Evolutionary conservation across 805 yeast species (phyloP).

Genomic region (Candida saitoana): DNA sequence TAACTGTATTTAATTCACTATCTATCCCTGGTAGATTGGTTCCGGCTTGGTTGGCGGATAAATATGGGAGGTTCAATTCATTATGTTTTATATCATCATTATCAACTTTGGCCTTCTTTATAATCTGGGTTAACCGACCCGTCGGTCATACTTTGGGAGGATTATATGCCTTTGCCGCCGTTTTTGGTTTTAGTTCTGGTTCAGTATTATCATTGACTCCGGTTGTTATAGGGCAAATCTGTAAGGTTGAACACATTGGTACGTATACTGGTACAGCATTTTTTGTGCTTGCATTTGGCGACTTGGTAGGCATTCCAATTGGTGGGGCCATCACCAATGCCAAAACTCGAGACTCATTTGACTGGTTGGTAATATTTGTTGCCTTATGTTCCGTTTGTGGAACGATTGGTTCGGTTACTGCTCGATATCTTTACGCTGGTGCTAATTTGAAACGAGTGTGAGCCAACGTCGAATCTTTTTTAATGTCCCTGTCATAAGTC

Average conservation of each 20-base stretch:
- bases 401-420: constrained; percentile 15
- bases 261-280: constrained; percentile 24
- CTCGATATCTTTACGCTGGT: constrained; percentile 23
- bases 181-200: constrained; percentile 27
- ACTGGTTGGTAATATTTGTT: constrained; percentile 22
- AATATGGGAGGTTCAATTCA: constrained; percentile 22
- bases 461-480: too few species aligned
- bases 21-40: constrained; percentile 26
- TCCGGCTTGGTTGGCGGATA: constrained; percentile 23
- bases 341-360: constrained; percentile 11
- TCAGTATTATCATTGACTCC: constrained; percentile 22
- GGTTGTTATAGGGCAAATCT: constrained; percentile 23
- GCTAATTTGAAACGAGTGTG: constrained; percentile 10
- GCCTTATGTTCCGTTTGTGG: constrained; percentile 18
- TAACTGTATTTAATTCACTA: constrained; percentile 21
- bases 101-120: constrained; percentile 16
- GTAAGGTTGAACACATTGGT: constrained; percentile 23
- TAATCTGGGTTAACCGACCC: constrained; percentile 22
- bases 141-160: constrained; percentile 22
- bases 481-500: too few species aligned
- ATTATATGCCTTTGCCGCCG: constrained; percentile 20
- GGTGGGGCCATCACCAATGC: constrained; percentile 23
- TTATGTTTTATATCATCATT: constrained; percentile 16
- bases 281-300: constrained; percentile 24
- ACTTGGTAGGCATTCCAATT: constrained; percentile 25